Evolutionary conservation across 352 stramenopile genomes (phyloP), one percentile per base, ranked within the genome.

Genomic region (Elongisporangium undulatum): DNA sequence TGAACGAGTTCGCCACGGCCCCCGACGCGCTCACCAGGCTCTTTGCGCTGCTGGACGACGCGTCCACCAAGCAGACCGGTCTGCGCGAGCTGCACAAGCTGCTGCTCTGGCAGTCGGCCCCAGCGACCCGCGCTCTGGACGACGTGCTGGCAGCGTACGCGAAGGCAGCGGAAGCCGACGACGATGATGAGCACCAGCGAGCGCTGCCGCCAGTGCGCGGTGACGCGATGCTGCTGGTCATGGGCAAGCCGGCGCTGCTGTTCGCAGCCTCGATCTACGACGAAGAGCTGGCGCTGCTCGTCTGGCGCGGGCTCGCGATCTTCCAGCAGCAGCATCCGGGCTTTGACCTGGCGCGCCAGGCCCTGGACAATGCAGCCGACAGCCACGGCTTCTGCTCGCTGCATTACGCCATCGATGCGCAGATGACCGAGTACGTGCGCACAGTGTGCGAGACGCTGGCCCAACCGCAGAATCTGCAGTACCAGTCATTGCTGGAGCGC

Each of bases 241-340:
- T 94, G 76, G 85, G 85, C 20, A 92, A 95, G 61, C 82, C 82
- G 0, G 79, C 82, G 52, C 70, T 95, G 29, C 64, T 91, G 17
- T 95, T 93, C 53, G 82, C 84, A 34, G 72, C 85, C 7, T 92
- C 85, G 49, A 88, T 95, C 55, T 95, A 95, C 61, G 85, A 95
- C 62, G 85, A 95, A 59, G 78, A 92, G 38, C 69, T 95, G 34
- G 78, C 82, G 29, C 51, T 76, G 26, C 58, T 87, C 34, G 74
- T 92, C 63, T 90, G 81, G 79, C 59, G 59, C 24, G 82, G 81
- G 0, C 71, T 89, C 21, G 45, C 82, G 21, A 66, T 66, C 21
- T 73, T 90, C 67, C 77, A 83, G 22, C 58, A 66, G 22, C 54
- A 23, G 1, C 68, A 79, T 53, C 62, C 63, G 10, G 51, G 56